Evolutionary conservation across 2,329 filamentous ascomycete species (phyloP), one percentile per base, ranked within the genome.

Genomic region (Colletotrichum sojae): DNA sequence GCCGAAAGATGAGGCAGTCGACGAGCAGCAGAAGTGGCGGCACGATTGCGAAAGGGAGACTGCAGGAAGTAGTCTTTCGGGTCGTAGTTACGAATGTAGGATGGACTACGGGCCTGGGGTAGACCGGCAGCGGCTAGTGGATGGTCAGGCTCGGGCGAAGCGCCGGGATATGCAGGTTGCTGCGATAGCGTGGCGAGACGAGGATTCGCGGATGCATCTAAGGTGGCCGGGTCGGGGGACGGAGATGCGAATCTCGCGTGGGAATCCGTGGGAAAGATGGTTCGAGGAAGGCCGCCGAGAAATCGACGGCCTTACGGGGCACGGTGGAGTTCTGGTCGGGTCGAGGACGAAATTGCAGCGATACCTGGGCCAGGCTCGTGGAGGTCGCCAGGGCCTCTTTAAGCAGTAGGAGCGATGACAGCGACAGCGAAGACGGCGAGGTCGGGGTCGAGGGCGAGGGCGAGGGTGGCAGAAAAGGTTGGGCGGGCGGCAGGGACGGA

Each of bases 201-300:
- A 69, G 75, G 67, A 61, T 76, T 77, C 62, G 73, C 73, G 56
- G 74, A 73, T 72, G 76, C 77, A 77, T 76, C 73, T 74, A 79
- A 43, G 76, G 74, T 67, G 73, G 75, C 36, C 66, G 73, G 45
- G 64, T 73, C 69, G 57, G 71, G 61, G 58, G 71, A 70, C 59
- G 69, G 57, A 63, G 60, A 53, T 60, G 64, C 71, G 58, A 59
- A 57, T 59, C 43, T 63, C 73, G 80, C 77, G 81, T 82, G 78
- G 73, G 84, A 80, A 85, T 83, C 83, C 84, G 84, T 86, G 79
- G 83, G 81, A 80, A 80, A 76, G 76, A 80, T 72, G 73, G 72
- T 73, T 75, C 73, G 46, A 67, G 40, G 73, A 77, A 78, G 81
- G 81, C 82, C 79, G 79, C 83, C 82, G 84, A 78, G 77, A 78